phyloP scores from a whole-genome alignment of 192 early-diverging fungal genomes.

The Rhizophagus prolifer region DNA sequence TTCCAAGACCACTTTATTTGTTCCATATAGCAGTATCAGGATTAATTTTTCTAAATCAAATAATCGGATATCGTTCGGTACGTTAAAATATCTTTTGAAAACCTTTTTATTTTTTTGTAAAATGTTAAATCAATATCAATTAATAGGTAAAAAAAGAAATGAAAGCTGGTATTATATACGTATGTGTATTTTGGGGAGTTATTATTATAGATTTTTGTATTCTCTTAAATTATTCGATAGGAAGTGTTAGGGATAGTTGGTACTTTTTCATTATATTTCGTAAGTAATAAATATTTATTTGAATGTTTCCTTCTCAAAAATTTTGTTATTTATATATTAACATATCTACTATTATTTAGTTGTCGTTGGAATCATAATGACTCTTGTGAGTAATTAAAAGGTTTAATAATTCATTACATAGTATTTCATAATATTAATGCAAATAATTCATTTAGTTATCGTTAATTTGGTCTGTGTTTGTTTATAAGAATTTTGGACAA shows the following conservation, averaged over 20 bases:
- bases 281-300: not conserved
- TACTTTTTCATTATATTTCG: constrained; percentile 13
- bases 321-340: not conserved
- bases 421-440: not conserved
- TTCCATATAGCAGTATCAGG: not conserved
- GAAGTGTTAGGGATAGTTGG: not conserved
- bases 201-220: constrained; percentile 12
- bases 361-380: not conserved
- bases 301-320: not conserved
- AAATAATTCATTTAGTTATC: not conserved
- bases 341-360: not conserved
- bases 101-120: not conserved
- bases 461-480: not conserved
- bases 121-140: not conserved
- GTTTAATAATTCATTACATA: not conserved
- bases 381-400: not conserved
- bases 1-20: not conserved
- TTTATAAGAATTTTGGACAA: not conserved
- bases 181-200: not conserved
- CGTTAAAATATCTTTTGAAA: not conserved
- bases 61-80: constrained; percentile 19
- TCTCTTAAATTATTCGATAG: constrained; percentile 8
- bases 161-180: not conserved
- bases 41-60: not conserved
- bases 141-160: constrained; percentile 16